phyloP scores from a whole-genome alignment of 1,284 basidiomycete species.

The Porodaedalea pini region DNA sequence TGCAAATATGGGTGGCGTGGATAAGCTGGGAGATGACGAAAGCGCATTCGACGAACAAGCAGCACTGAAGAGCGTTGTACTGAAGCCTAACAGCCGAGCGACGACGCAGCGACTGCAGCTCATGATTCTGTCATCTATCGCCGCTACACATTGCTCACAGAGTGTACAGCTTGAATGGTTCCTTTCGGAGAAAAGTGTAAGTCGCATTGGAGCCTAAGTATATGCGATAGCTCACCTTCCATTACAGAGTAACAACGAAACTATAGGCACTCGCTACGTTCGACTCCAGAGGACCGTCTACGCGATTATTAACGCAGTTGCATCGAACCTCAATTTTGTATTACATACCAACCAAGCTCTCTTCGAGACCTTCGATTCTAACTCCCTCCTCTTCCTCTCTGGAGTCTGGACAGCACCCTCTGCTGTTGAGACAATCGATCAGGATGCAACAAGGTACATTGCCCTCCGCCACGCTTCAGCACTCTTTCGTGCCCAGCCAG shows the following conservation, averaged over 20 bases:
- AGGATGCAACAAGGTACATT: constrained; percentile 33
- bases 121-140: constrained; percentile 47
- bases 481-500: constrained; percentile 70
- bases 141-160: constrained; percentile 45
- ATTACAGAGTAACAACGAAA: constrained; percentile 26
- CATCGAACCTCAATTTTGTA: constrained; percentile 44
- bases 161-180: constrained; percentile 48
- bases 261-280: constrained; percentile 44
- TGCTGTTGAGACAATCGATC: constrained; percentile 8
- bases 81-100: constrained; percentile 56
- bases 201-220: background rate
- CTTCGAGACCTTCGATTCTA: constrained; percentile 67
- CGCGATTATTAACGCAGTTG: constrained; percentile 49
- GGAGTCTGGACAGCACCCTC: constrained; percentile 53
- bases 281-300: constrained; percentile 61
- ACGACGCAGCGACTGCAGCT: constrained; percentile 56
- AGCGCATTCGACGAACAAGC: constrained; percentile 28
- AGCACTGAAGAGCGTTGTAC: constrained; percentile 45
- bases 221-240: background rate
- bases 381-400: constrained; percentile 78
- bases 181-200: background rate
- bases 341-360: constrained; percentile 58
- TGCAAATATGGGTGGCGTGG: constrained; percentile 40
- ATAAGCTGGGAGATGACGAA: constrained; percentile 43
- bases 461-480: constrained; percentile 68